A percentile compares a stretch with the other conserved stretches of the same genome.
Conservation (phyloP, 176 grass and related monocot species). For the Zea luxurians region DNA sequence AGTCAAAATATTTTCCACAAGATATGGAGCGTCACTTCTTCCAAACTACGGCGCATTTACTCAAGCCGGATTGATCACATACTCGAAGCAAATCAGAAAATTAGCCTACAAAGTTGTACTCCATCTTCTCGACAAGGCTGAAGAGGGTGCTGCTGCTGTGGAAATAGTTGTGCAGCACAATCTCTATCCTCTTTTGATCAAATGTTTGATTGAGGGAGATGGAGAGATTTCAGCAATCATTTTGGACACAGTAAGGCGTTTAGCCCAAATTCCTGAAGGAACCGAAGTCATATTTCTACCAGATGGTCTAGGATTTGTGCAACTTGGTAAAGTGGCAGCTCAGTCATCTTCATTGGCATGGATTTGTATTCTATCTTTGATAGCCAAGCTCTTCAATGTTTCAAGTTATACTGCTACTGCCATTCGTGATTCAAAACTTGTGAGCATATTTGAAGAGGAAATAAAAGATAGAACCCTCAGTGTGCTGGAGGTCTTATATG, state of each 20-base stretch:
- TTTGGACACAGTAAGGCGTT: slow-evolving; percentile 53
- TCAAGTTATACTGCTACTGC: slow-evolving; percentile 59
- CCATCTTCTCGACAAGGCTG: slow-evolving; percentile 72
- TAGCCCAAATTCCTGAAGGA: slow-evolving; percentile 72
- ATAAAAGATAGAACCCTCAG: slow-evolving; percentile 86
- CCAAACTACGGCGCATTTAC: slow-evolving; percentile 71
- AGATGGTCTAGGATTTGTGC: slow-evolving; percentile 49
- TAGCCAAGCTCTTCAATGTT: slow-evolving; percentile 79
- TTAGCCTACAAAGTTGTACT: slow-evolving; percentile 88
- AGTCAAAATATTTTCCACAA: slow-evolving; percentile 87
- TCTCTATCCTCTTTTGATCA: slow-evolving; percentile 77
- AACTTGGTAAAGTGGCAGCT: slow-evolving; percentile 63
- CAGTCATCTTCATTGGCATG: slow-evolving; percentile 68
- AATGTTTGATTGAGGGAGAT: slow-evolving; percentile 80
- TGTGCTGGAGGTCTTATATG: too few species aligned
- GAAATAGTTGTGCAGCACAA: slow-evolving; percentile 69
- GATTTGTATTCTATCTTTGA: slow-evolving; percentile 74
- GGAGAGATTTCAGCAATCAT: slow-evolving; percentile 62
- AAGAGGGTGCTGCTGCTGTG: slow-evolving; percentile 43
- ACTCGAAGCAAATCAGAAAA: slow-evolving; percentile 63
- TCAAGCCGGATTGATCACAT: slow-evolving; percentile 70
- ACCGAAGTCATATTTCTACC: slow-evolving; percentile 73
- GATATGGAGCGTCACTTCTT: slow-evolving; percentile 67
- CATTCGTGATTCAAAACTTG: slow-evolving; percentile 67
- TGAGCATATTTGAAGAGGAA: slow-evolving; percentile 82